Base-by-base conservation (phyloP, 1,284 basidiomycete genomes). In the Irpex sp. region DNA sequence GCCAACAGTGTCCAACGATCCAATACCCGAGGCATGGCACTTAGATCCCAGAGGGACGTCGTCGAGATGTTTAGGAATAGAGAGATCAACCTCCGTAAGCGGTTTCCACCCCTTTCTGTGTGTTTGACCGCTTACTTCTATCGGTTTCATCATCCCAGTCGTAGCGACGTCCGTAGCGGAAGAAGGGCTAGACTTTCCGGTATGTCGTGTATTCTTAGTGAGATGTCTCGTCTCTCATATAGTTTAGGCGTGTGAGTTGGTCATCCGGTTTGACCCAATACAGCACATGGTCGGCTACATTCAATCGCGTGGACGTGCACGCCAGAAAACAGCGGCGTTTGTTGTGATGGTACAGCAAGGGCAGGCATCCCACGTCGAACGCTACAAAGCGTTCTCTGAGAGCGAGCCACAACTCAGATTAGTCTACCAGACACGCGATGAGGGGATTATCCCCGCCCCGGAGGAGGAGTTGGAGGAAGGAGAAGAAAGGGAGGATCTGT, bases 141-240 rank as follows among this genome's bases (percentile, higher is more conserved):
- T 37, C 17, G 44, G 4, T 47, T 15, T 44, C 0, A 49, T 6
- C 37, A 6, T 26, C 19, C 11, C 52, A 92, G 90, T 95, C 34
- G 80, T 95, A 64, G 90, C 92, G 3, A 95, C 93, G 0, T 87
- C 88, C 6, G 92, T 95, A 5, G 93, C 92, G 0, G 93, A 96
- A 76, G 93, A 95, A 77, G 93, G 93, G 0, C 81, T 95, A 31
- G 92, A 95, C 74, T 93, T 95, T 75, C 90, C 88, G 11, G 89
- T 89, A 71, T 60, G 82, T 68, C 19, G 64, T 26, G 38, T 26
- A 26, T 26, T 68, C 61, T 4, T 13, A 63, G 47, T 37, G 31
- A 60, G 26, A 66, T n/a, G 17, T 15, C 17, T 54, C 59, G 36
- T 44, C 47, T 61, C 36, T 51, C 61, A 60, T 4, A 51, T 11